Percentiles rank a stretch among this genome's conserved stretches.
Evolutionary conservation across 2,329 filamentous ascomycete genomes (phyloP).

Genomic region (Nigrospora osmanthi): DNA sequence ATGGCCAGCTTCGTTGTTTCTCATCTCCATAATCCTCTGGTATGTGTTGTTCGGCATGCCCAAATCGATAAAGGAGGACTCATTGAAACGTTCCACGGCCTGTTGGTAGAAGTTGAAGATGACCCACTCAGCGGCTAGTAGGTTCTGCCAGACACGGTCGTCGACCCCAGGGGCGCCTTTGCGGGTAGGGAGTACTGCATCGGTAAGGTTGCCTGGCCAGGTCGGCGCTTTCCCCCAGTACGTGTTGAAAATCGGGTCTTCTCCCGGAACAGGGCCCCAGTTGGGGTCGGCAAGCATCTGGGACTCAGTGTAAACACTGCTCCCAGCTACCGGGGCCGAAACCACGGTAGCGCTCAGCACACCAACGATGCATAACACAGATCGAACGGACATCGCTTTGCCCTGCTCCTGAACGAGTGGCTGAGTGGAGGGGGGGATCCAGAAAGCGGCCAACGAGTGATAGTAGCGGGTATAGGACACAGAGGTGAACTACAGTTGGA

Average conservation of each 20-base stretch:
- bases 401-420: no score
- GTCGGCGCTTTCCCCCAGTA: constrained; percentile 22
- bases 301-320: constrained; percentile 1
- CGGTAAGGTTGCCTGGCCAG: constrained; percentile 27
- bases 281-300: constrained; percentile 15
- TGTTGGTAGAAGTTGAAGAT: constrained; percentile 35
- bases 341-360: no score
- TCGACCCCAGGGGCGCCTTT: constrained; percentile 23
- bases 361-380: no score
- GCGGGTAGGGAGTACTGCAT: constrained; percentile 18
- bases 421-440: no score
- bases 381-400: no score
- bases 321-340: neutral
- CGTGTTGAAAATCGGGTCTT: constrained; percentile 22
- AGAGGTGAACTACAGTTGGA: no score
- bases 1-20: constrained; percentile 37
- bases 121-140: constrained; percentile 33
- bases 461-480: no score
- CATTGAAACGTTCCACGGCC: constrained; percentile 29
- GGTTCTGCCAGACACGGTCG: constrained; percentile 34
- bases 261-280: constrained; percentile 22
- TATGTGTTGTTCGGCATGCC: constrained; percentile 27
- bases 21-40: constrained; percentile 24
- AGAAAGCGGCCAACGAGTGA: no score
- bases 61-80: constrained; percentile 18